A percentile compares a stretch with the other conserved stretches of the same genome.
Conservation (phyloP, 441 rosid species). For the Theobroma grandiflorum region DNA sequence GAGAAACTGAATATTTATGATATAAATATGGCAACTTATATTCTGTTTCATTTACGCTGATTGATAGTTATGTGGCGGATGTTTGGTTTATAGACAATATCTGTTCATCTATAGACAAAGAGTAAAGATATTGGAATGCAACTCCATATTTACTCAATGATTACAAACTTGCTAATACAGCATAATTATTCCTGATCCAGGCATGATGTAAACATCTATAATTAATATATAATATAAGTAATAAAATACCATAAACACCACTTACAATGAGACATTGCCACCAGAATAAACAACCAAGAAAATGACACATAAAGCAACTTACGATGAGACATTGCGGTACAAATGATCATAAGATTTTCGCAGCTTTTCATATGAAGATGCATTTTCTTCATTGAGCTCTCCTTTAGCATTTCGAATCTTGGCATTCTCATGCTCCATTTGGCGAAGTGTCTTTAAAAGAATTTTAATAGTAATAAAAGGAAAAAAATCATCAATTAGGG, state of each 20-base stretch:
- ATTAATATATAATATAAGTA: background rate
- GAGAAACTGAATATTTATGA: background rate
- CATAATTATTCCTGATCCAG: background rate
- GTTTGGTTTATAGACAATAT: background rate
- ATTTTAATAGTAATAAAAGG: constrained; percentile 24
- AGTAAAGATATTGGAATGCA: background rate
- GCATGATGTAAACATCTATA: constrained; percentile 1
- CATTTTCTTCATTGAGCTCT: constrained; percentile 96
- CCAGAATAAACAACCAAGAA: constrained; percentile 29
- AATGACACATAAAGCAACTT: constrained; percentile 53
- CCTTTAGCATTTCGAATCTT: constrained; percentile 96
- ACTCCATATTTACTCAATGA: background rate
- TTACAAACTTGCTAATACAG: background rate
- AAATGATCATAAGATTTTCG: constrained; percentile 95
- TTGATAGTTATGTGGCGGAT: background rate
- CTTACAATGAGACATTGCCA: background rate
- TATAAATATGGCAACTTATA: background rate
- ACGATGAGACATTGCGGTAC: constrained; percentile 94
- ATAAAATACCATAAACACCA: background rate
- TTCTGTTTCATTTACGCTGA: background rate
- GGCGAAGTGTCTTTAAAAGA: constrained; percentile 74
- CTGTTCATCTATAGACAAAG: background rate
- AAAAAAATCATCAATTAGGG: constrained; percentile 20
- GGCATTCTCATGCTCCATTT: constrained; percentile 98
- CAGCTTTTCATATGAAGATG: constrained; percentile 89